Evolutionary conservation across 371 early-diverging fungal species (phyloP), one percentile per base, ranked within the genome.

Genomic region (Syncephalastrum racemosum): DNA sequence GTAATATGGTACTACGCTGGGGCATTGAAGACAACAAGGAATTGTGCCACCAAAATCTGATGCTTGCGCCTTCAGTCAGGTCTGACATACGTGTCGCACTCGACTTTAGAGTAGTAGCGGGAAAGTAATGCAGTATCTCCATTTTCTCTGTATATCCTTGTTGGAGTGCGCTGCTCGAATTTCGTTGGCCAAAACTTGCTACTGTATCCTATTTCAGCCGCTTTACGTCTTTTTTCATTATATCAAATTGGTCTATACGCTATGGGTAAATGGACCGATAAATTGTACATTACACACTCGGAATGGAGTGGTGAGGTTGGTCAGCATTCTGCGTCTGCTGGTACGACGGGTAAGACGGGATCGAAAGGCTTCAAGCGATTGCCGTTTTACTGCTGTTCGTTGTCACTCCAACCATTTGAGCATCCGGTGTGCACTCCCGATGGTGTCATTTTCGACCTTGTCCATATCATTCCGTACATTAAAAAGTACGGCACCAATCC

Each of bases 251-350:
- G 36, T 31, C 36, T 31, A 31, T 5, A 5, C 10, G 56, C 43
- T 16, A 76, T 77, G 77, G 77, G 77, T 47, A 77, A 77, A 46
- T 73, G 77, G 70, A 82, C 82, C 13, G 82, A 82, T 25, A 82
- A 82, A 56, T 64, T 86, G 46, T 93, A 89, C 69, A 90, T 93
- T 51, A 91, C 94, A 4, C 91, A 92, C 70, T 87, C 90, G 22
- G 97, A 96, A 75, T 95, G 95, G 93, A 79, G 88, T 43, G 88
- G 90, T 25, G 86, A 90, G 52, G 86, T 89, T 20, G 91, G 89
- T 18, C 80, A 88, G 79, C 60, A 87, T 84, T 82, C 75, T 54
- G 80, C 80, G 20, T 75, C 61, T 71, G 83, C 82, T 70, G 90
- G 66, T 79, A 88, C 42, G 67, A 77, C 41, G 41, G 68, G 62